Percentiles rank a stretch among this genome's conserved stretches.
These are phyloP conservation scores for Lactarius indigo DNA, from an alignment of 768 basidiomycete species.

Conservation along the genomic window DNA sequence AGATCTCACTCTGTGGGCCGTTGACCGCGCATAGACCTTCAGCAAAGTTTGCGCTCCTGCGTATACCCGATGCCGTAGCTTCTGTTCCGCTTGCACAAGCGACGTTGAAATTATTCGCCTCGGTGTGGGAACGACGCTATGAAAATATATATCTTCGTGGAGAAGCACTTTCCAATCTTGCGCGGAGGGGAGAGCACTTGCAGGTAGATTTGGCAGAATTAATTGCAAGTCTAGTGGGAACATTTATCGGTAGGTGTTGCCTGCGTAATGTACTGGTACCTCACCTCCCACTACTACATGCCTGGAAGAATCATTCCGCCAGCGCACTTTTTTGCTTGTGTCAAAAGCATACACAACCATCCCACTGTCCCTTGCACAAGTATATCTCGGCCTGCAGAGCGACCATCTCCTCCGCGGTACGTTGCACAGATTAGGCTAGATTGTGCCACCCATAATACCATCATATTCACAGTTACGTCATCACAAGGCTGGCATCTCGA, in stretches of 20 bases:
- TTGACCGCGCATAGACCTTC: constrained; percentile 44
- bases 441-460: neutral
- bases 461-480: constrained; percentile 38
- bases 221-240: constrained; percentile 41
- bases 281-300: neutral
- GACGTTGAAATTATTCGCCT: constrained; percentile 45
- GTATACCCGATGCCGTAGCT: constrained; percentile 49
- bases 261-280: neutral
- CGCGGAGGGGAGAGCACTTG: constrained; percentile 43
- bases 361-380: constrained; percentile 48
- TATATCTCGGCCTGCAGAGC: constrained; percentile 49
- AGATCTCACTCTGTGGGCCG: neutral
- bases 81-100: constrained; percentile 45
- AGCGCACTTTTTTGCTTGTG: constrained; percentile 51
- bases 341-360: constrained; percentile 65
- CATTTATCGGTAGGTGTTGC: constrained; percentile 47
- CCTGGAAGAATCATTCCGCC: constrained; percentile 53
- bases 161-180: constrained; percentile 39
- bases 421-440: constrained; percentile 21
- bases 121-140: constrained; percentile 55
- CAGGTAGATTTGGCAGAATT: constrained; percentile 45
- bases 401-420: constrained; percentile 36
- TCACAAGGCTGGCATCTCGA: constrained; percentile 53
- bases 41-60: constrained; percentile 54
- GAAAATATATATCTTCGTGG: constrained; percentile 51